phyloP scores from a whole-genome alignment of 2,329 filamentous ascomycete genomes.

The Aspergillus jensenii region DNA sequence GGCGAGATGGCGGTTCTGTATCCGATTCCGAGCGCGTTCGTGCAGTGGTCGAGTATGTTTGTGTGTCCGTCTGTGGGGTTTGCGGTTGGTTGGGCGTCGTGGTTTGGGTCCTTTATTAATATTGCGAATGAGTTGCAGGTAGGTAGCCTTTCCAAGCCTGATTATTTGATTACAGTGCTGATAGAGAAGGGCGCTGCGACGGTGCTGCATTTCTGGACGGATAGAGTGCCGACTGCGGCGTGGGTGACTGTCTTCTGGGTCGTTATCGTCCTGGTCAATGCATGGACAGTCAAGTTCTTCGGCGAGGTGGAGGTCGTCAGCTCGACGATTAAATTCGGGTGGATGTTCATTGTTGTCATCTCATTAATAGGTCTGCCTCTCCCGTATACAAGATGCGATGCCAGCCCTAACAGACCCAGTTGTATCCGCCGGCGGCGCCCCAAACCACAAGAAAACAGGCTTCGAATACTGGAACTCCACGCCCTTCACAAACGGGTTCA shows the following conservation, averaged over 20 bases:
- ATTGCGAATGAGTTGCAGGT: conserved; percentile 44
- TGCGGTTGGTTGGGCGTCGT: conserved; percentile 50
- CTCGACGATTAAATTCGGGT: conserved; percentile 47
- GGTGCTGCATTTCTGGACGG: conserved; percentile 47
- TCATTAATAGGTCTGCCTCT: conserved; percentile 33
- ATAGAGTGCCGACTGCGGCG: conserved; percentile 41
- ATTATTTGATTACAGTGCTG: neutral
- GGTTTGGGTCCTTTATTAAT: conserved; percentile 45
- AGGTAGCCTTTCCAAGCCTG: neutral
- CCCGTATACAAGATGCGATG: neutral
- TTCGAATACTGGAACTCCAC: conserved; percentile 48
- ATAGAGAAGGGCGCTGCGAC: conserved; percentile 35
- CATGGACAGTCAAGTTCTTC: conserved; percentile 46
- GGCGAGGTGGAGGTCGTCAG: conserved; percentile 48
- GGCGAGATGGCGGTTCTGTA: conserved; percentile 50
- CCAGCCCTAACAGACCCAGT: conserved; percentile 26
- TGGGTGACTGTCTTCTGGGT: conserved; percentile 47
- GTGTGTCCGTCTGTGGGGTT: conserved; percentile 45
- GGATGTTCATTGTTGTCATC: conserved; percentile 50
- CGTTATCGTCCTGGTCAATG: conserved; percentile 44
- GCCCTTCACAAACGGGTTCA: conserved; percentile 48
- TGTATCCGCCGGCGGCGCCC: conserved; percentile 46
- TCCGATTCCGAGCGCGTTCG: conserved; percentile 46
- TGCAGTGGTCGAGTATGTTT: conserved; percentile 48
- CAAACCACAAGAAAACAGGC: conserved; percentile 39